A percentile compares a stretch with the other conserved stretches of the same genome.
Evolutionary conservation across 139 green algal genomes (phyloP).

Genomic region (Chlamydomonas applanata): DNA sequence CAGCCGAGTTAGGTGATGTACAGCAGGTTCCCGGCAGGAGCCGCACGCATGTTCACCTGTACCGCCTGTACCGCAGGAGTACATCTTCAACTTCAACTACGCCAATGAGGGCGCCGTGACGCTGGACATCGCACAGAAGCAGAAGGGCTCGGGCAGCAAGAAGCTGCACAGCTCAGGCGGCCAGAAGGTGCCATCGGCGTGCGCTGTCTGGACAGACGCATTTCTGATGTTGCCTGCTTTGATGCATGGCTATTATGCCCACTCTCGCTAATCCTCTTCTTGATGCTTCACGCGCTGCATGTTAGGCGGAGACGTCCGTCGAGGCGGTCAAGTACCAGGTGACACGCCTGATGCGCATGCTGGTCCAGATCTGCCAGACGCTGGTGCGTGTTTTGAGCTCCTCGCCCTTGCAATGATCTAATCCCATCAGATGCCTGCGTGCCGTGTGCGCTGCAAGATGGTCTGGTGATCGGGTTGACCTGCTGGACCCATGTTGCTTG

Average conservation of each 20-base stretch:
- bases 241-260: no score
- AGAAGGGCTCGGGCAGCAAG: neutral
- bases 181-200: neutral
- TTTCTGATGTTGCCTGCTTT: neutral
- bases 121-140: conserved; percentile 34
- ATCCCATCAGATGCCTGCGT: neutral
- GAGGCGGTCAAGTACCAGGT: conserved; percentile 61
- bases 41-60: no score
- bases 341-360: conserved; percentile 70
- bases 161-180: neutral
- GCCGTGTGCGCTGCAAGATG: neutral
- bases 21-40: no score
- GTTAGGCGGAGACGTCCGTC: conserved; percentile 14
- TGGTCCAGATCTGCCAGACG: conserved; percentile 71
- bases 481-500: no score
- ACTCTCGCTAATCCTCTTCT: no score
- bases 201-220: no score
- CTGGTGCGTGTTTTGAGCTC: conserved; percentile 43
- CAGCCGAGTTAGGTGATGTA: no score
- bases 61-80: no score
- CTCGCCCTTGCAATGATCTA: no score
- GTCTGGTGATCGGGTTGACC: no score
- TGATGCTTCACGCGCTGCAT: no score
- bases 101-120: conserved; percentile 34
- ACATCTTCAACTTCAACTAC: conserved; percentile 76